A percentile compares a stretch with the other conserved stretches of the same genome.
Evolutionary conservation across 805 yeast genomes (phyloP).

Genomic region (Schwanniomyces pseudopolymorphus): DNA sequence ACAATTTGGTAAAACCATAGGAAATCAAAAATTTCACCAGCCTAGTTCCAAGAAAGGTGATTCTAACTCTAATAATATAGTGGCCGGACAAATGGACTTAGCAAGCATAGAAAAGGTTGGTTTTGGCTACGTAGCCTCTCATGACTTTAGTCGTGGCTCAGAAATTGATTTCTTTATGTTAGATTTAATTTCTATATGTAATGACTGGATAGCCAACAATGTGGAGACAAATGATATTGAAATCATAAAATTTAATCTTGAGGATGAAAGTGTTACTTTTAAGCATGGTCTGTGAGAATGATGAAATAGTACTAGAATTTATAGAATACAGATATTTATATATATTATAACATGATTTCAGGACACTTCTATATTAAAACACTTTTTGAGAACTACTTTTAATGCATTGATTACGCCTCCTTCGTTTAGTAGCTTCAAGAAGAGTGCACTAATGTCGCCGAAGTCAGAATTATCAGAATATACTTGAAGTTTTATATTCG

Average conservation of each 20-base stretch:
- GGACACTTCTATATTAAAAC: slow-evolving; percentile 10
- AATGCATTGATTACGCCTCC: slow-evolving; percentile 27
- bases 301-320: neutral
- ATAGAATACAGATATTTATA: neutral
- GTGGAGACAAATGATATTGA: slow-evolving; percentile 4
- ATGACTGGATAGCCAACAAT: slow-evolving; percentile 20
- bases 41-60: slow-evolving; percentile 2
- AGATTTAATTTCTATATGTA: slow-evolving; percentile 23
- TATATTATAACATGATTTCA: neutral
- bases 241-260: slow-evolving; percentile 25
- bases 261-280: slow-evolving; percentile 16
- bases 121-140: slow-evolving; percentile 27
- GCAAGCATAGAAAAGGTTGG: slow-evolving; percentile 14
- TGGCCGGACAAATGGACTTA: slow-evolving; percentile 5
- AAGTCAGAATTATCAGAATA: slow-evolving; percentile 5
- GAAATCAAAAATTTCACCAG: neutral
- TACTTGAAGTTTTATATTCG: slow-evolving; percentile 12
- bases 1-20: slow-evolving; percentile 27
- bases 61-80: slow-evolving; percentile 1
- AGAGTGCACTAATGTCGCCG: slow-evolving; percentile 14
- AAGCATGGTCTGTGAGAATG: neutral
- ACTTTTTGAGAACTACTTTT: slow-evolving; percentile 18
- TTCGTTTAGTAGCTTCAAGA: slow-evolving; percentile 18
- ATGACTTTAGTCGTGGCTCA: slow-evolving; percentile 33
- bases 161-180: slow-evolving; percentile 28